phyloP scores from a whole-genome alignment of 345 rosid genomes.

The Eutrema japonicum region DNA sequence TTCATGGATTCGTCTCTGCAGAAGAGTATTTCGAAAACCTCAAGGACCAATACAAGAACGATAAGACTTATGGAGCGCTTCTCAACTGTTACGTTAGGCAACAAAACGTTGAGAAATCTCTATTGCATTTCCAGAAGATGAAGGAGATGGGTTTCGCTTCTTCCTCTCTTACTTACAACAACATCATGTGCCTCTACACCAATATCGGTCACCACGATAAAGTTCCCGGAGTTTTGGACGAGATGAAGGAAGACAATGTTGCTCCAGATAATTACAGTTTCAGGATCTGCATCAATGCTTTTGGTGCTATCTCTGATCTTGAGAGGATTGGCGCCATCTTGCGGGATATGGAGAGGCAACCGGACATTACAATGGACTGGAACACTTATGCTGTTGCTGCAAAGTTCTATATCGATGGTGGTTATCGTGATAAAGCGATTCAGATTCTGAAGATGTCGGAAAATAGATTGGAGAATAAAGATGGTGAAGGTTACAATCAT shows the following conservation, averaged over 20 bases:
- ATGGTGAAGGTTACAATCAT: slow-evolving; percentile 71
- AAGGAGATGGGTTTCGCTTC: slow-evolving; percentile 68
- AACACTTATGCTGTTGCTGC: slow-evolving; percentile 81
- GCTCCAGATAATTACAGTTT: slow-evolving; percentile 81
- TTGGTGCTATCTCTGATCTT: slow-evolving; percentile 60
- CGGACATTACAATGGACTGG: slow-evolving; percentile 72
- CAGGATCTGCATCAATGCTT: slow-evolving; percentile 77
- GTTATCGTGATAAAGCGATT: slow-evolving; percentile 53
- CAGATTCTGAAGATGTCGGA: slow-evolving; percentile 66
- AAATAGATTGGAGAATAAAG: slow-evolving; percentile 60
- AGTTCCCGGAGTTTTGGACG: slow-evolving; percentile 61
- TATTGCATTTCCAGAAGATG: slow-evolving; percentile 68
- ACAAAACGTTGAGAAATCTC: slow-evolving; percentile 61
- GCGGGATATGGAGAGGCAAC: slow-evolving; percentile 70
- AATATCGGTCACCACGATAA: slow-evolving; percentile 61
- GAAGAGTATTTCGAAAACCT: slow-evolving; percentile 69
- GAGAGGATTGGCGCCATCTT: slow-evolving; percentile 60
- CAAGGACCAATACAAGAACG: slow-evolving; percentile 68
- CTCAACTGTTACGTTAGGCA: slow-evolving; percentile 78
- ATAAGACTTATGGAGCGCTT: slow-evolving; percentile 85
- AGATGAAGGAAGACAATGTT: slow-evolving; percentile 70
- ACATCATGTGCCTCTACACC: slow-evolving; percentile 82
- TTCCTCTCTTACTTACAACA: slow-evolving; percentile 63
- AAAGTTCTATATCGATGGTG: slow-evolving; percentile 65
- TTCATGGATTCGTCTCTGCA: slow-evolving; percentile 64